A percentile compares a stretch with the other conserved stretches of the same genome.
These are phyloP conservation scores for Citeromyces hawaiiensis DNA, from an alignment of 1,139 yeast species.

Conservation along the genomic window DNA sequence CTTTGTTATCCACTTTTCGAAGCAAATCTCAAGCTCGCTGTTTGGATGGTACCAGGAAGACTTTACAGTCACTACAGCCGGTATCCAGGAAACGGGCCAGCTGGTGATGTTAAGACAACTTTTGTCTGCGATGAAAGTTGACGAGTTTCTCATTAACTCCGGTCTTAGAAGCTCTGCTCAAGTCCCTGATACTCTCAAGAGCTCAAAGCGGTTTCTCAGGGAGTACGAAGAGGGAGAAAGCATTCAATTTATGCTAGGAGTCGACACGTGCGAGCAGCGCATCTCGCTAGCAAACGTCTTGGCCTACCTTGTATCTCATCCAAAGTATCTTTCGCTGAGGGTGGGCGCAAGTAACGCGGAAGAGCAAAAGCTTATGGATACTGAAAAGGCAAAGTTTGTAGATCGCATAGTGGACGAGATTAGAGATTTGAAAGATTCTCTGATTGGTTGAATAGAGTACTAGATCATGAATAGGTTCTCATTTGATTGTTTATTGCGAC, in stretches of 20 bases:
- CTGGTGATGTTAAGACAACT: slow-evolving; percentile 54
- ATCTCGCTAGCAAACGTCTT: slow-evolving; percentile 44
- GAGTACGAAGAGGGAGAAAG: slow-evolving; percentile 5
- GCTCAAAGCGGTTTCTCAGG: slow-evolving; percentile 5
- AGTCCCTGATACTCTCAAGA: slow-evolving; percentile 6
- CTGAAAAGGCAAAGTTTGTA: slow-evolving; percentile 30
- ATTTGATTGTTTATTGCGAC: too few species aligned
- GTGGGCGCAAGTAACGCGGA: slow-evolving; percentile 50
- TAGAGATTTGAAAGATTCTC: slow-evolving; percentile 35
- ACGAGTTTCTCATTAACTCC: slow-evolving; percentile 21
- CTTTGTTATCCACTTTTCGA: slow-evolving; percentile 49
- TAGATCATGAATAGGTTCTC: not conserved
- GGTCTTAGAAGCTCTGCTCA: slow-evolving; percentile 8
- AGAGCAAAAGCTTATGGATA: slow-evolving; percentile 42
- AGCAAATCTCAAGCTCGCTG: slow-evolving; percentile 53
- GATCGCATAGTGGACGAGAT: slow-evolving; percentile 40
- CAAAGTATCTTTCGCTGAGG: slow-evolving; percentile 66
- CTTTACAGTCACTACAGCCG: slow-evolving; percentile 47
- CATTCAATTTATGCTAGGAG: slow-evolving; percentile 35
- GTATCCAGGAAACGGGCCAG: slow-evolving; percentile 70
- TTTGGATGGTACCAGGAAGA: slow-evolving; percentile 60
- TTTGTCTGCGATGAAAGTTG: slow-evolving; percentile 33
- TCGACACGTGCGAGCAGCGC: slow-evolving; percentile 44
- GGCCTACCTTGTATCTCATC: slow-evolving; percentile 69
- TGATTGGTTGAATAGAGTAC: slow-evolving; percentile 9